Percentiles rank a stretch among this genome's conserved stretches.
Conservation (phyloP, 2,329 filamentous ascomycete species). For the Nemania sp. region DNA sequence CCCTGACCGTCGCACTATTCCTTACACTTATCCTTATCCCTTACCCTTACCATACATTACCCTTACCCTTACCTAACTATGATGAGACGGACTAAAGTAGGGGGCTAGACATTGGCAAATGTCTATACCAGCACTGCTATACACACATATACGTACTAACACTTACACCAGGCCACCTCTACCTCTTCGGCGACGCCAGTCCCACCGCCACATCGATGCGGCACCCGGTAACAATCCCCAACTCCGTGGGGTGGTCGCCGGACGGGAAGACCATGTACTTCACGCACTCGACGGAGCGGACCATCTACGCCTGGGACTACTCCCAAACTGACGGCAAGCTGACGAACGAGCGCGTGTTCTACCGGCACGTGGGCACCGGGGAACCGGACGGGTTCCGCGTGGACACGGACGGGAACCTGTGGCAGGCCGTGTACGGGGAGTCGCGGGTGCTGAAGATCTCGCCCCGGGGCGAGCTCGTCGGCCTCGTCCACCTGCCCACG, state of each 20-base stretch:
- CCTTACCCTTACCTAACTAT: too few relatives aligned
- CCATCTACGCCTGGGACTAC: constrained; percentile 78
- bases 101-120: too few relatives aligned
- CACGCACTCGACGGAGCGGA: constrained; percentile 73
- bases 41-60: too few relatives aligned
- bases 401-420: constrained; percentile 83
- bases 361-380: constrained; percentile 66
- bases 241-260: constrained; percentile 79
- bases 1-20: too few relatives aligned
- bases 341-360: constrained; percentile 72
- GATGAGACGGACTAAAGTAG: too few relatives aligned
- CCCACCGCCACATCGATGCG: constrained; percentile 59
- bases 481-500: constrained; percentile 76
- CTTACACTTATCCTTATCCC: too few relatives aligned
- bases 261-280: constrained; percentile 77
- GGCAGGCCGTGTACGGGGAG: constrained; percentile 85
- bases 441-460: constrained; percentile 74
- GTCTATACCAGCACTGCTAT: neutral
- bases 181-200: constrained; percentile 68
- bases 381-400: constrained; percentile 84
- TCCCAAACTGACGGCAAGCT: constrained; percentile 61
- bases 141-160: constrained; percentile 2
- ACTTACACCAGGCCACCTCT: constrained; percentile 64
- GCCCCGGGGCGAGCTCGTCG: constrained; percentile 69
- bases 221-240: constrained; percentile 72